phyloP scores from a whole-genome alignment of 23 red algal species.

The Pyropia haitanensis region DNA sequence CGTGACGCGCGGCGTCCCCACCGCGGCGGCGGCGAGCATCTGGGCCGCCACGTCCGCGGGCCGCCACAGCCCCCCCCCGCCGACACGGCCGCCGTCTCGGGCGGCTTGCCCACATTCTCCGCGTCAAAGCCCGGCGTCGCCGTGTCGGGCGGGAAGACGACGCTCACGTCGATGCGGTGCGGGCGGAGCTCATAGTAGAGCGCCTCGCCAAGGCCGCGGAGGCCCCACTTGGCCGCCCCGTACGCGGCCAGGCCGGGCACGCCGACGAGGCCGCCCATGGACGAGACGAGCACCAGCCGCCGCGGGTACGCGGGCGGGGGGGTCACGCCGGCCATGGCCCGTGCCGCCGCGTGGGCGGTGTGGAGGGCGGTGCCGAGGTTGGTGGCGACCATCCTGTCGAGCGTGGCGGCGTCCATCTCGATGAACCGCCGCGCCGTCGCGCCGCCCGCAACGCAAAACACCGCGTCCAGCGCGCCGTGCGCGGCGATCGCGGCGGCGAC shows the following conservation, averaged over 20 bases:
- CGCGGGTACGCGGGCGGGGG: slow-evolving; percentile 2
- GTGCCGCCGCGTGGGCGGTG: background rate
- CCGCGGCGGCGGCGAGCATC: slow-evolving; percentile 36
- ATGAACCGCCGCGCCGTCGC: too few species aligned
- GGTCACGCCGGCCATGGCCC: background rate
- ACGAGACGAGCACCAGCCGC: slow-evolving; percentile 71
- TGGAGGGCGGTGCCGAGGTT: slow-evolving; percentile 2
- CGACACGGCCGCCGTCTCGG: slow-evolving; percentile 41
- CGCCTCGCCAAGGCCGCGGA: slow-evolving; percentile 76
- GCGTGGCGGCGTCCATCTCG: background rate
- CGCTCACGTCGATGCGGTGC: slow-evolving; percentile 56
- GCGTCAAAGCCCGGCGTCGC: slow-evolving; percentile 66
- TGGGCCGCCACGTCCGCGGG: slow-evolving; percentile 55
- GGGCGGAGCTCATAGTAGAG: slow-evolving; percentile 77
- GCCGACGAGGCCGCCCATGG: slow-evolving; percentile 64
- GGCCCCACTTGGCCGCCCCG: slow-evolving; percentile 69
- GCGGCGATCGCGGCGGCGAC: background rate
- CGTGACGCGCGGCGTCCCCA: slow-evolving; percentile 32
- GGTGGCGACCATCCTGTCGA: slow-evolving; percentile 34
- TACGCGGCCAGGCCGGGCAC: slow-evolving; percentile 75
- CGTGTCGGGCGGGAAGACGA: slow-evolving; percentile 83
- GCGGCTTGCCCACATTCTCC: slow-evolving; percentile 69
- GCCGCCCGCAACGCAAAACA: too few species aligned
- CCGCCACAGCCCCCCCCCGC: slow-evolving; percentile 50
- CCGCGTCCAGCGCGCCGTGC: too few species aligned